A percentile compares a stretch with the other conserved stretches of the same genome.
These are phyloP conservation scores for Aschersonia sp. DNA, from an alignment of 2,329 filamentous ascomycete species.

Conservation along the genomic window DNA sequence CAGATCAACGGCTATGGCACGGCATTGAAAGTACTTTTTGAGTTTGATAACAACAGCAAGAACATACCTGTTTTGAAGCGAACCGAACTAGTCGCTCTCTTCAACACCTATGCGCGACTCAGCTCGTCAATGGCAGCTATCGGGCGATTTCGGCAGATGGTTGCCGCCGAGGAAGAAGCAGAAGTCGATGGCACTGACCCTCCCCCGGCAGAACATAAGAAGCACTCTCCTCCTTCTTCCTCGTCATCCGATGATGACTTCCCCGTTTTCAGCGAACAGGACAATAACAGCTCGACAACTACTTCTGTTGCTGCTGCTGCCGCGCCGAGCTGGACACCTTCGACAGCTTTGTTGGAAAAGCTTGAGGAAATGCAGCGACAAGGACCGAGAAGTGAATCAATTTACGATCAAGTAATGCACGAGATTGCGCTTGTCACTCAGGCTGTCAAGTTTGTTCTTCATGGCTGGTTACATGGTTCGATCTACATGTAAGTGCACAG, in stretches of 20 bases:
- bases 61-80: conserved; percentile 60
- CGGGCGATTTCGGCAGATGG: conserved; percentile 51
- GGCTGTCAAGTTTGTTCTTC: conserved; percentile 51
- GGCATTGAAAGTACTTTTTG: conserved; percentile 88
- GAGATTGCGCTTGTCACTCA: conserved; percentile 52
- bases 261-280: conserved; percentile 17
- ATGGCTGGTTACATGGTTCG: conserved; percentile 57
- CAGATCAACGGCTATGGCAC: conserved; percentile 92
- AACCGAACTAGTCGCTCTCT: conserved; percentile 83
- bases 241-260: too few species aligned
- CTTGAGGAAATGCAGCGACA: conserved; percentile 13
- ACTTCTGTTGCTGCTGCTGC: neutral
- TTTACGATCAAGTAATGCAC: conserved; percentile 42
- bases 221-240: conserved; percentile 5
- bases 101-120: conserved; percentile 86
- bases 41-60: conserved; percentile 60
- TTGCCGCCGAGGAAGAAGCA: conserved; percentile 24
- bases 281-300: conserved; percentile 11
- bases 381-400: conserved; percentile 12
- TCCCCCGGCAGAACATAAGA: conserved; percentile 15
- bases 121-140: conserved; percentile 67
- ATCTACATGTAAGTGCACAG: conserved; percentile 47
- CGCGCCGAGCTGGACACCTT: too few species aligned
- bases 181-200: neutral
- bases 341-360: neutral